Evolutionary conservation across 2,329 filamentous ascomycete genomes (phyloP), one percentile per base, ranked within the genome.

Genomic region (Exutisphaerella laricina): DNA sequence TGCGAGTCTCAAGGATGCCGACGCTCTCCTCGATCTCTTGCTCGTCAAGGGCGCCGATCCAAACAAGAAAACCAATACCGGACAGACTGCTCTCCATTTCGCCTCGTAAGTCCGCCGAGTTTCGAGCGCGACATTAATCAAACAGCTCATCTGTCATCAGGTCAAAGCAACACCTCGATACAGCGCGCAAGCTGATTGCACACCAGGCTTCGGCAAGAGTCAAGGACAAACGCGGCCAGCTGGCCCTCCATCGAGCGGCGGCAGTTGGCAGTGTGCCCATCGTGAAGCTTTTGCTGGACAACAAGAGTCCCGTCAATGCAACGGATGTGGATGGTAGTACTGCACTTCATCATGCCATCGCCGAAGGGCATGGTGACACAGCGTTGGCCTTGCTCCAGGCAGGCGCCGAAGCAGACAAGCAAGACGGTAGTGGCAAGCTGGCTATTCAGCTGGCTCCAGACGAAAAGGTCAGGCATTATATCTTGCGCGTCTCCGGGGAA

Each of bases 201-300:
- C 74, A 80, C 55, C 84, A 85, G 45, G 90, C 88, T 9, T 88
- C 83, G 4, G 79, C 88, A 1, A 74, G 90, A 18, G 75, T 89
- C 2, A 86, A 86, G 51, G 92, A 98, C 62, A 85, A 79, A 58
- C 78, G 88, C 21, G 86, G 87, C n/a, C 90, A 96, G 62, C 80
- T 96, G 44, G 78, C 94, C 5, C 75, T 98, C 18, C 94, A 98
- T 66, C 80, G 92, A 13, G 92, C 92, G 3, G 90, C 92, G 0
- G 90, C 92, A 2, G 79, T 88, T 3, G 94, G 94, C 5, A 90
- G 84, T 3, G 78, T 84, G n/a, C 88, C 90, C 4, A 88, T 98
- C 70, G 74, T 94, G 35, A 84, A 81, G 56, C 14, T 34, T 13
- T 68, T 94, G 26, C 69, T 96, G 12, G 79, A 85, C 57, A 78